Percentiles rank a stretch among this genome's conserved stretches.
These are phyloP conservation scores for Aspergillus haitiensis DNA, from an alignment of 495 filamentous ascomycete genomes.

Conservation along the genomic window DNA sequence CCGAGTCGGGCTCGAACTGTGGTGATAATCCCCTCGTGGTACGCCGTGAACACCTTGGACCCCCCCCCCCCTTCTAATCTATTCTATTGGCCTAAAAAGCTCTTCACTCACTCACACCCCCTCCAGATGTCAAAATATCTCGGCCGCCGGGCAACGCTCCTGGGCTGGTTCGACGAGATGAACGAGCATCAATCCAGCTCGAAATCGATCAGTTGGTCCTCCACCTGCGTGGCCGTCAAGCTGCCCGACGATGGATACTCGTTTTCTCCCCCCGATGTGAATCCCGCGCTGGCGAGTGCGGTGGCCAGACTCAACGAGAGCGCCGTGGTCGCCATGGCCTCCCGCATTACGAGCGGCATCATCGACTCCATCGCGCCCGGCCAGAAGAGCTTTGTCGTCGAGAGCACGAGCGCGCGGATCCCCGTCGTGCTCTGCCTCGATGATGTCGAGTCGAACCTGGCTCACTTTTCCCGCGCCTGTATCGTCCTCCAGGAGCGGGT, in stretches of 20 bases:
- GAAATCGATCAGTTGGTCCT: neutral
- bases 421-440: neutral
- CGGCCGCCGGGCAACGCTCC: slow-evolving; percentile 2
- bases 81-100: too few relatives aligned
- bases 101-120: too few relatives aligned
- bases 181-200: neutral
- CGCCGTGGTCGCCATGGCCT: slow-evolving; percentile 2
- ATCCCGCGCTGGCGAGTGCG: neutral
- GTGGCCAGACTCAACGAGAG: slow-evolving; percentile 2
- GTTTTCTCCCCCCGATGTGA: slow-evolving; percentile 1
- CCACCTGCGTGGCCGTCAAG: slow-evolving; percentile 1
- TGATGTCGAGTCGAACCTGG: neutral
- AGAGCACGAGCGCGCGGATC: slow-evolving; percentile 3
- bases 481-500: slow-evolving; percentile 7
- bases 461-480: slow-evolving; percentile 1
- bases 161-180: slow-evolving; percentile 9
- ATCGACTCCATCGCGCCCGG: slow-evolving; percentile 4
- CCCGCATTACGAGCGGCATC: neutral
- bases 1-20: neutral
- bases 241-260: neutral
- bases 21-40: slow-evolving; percentile 5
- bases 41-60: too few relatives aligned
- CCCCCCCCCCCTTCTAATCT: neutral
- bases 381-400: slow-evolving; percentile 6
- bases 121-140: slow-evolving; percentile 5